These are phyloP conservation scores for Metschnikowia amazonensis DNA, from an alignment of 805 yeast genomes.

Conservation along the genomic window DNA sequence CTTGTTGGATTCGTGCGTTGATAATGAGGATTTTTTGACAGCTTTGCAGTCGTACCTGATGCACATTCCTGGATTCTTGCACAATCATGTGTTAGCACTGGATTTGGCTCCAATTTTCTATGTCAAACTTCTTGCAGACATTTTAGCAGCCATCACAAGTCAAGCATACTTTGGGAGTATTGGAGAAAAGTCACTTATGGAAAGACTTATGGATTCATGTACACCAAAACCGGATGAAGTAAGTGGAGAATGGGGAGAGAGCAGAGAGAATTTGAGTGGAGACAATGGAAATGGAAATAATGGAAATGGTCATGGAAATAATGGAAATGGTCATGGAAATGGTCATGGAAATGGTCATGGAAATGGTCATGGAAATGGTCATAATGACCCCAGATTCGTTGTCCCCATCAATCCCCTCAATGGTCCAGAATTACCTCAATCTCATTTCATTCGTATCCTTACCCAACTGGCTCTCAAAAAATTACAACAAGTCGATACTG, in stretches of 20 bases:
- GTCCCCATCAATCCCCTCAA: no score
- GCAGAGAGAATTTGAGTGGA: neutral
- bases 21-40: constrained; percentile 36
- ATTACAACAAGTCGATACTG: constrained; percentile 50
- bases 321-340: no score
- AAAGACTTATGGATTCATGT: neutral
- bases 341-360: no score
- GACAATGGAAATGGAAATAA: no score
- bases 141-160: constrained; percentile 35
- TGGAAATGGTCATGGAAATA: neutral
- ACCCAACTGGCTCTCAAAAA: constrained; percentile 36
- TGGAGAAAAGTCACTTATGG: constrained; percentile 21
- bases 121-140: constrained; percentile 31
- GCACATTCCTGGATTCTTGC: neutral
- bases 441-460: constrained; percentile 23
- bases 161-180: constrained; percentile 25
- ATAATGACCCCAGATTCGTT: no score
- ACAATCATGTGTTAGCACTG: constrained; percentile 25
- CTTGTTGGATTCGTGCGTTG: constrained; percentile 34
- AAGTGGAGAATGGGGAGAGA: no score
- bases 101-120: constrained; percentile 36
- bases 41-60: constrained; percentile 32
- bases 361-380: no score
- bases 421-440: neutral
- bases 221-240: neutral